phyloP scores from a whole-genome alignment of 768 basidiomycete genomes.

The Trametes elegans region DNA sequence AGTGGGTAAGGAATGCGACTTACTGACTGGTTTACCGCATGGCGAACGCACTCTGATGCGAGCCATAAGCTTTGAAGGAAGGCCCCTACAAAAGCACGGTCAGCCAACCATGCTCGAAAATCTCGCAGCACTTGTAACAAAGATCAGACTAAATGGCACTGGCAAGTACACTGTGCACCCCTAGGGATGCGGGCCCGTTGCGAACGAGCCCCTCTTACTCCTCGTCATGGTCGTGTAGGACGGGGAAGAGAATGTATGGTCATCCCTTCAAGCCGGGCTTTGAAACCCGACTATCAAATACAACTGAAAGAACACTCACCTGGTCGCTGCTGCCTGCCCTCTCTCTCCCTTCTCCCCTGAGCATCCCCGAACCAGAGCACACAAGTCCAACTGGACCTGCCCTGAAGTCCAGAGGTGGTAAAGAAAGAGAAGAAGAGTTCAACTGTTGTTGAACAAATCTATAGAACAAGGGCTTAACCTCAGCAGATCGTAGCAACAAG shows the following conservation, averaged over 20 bases:
- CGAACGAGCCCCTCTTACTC: slow-evolving; percentile 74
- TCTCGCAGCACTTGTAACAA: not conserved
- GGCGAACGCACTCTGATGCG: too few species aligned
- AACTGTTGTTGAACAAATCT: slow-evolving; percentile 59
- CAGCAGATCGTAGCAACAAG: slow-evolving; percentile 78
- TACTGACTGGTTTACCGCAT: not conserved
- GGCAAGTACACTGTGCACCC: slow-evolving; percentile 79
- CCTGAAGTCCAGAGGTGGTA: slow-evolving; percentile 37
- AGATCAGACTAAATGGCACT: slow-evolving; percentile 83
- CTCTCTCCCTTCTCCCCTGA: not conserved
- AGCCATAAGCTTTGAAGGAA: too few species aligned
- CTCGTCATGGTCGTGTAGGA: slow-evolving; percentile 90
- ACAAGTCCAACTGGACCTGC: slow-evolving; percentile 33
- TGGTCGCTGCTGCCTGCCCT: too few species aligned
- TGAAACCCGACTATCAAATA: not conserved
- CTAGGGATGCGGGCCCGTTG: slow-evolving; percentile 64
- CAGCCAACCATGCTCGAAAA: not conserved
- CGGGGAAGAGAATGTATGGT: slow-evolving; percentile 86
- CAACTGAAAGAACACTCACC: not conserved
- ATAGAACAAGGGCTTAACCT: slow-evolving; percentile 72
- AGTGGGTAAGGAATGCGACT: not conserved
- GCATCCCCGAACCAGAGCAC: slow-evolving; percentile 17
- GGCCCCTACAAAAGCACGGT: not conserved
- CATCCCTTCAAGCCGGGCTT: slow-evolving; percentile 42
- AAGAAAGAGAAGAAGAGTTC: slow-evolving; percentile 40